These are phyloP conservation scores for Rubia yunnanensis DNA, from an alignment of 257 asterid species.

Conservation along the genomic window DNA sequence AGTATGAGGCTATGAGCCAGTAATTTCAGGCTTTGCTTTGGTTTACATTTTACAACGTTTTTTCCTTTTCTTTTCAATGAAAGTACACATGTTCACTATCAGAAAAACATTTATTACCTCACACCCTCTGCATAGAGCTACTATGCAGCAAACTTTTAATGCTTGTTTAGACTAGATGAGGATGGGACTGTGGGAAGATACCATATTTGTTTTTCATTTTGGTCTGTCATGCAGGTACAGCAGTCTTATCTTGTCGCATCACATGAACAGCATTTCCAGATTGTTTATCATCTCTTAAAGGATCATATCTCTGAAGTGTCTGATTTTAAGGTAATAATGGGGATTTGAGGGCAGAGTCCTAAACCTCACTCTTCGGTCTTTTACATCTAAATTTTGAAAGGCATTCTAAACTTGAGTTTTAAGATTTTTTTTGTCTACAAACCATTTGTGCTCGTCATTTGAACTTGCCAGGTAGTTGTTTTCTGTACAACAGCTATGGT, in stretches of 20 bases:
- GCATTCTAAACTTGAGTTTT: not conserved
- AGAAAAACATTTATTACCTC: not conserved
- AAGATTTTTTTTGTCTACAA: constrained; percentile 4
- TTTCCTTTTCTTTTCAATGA: not conserved
- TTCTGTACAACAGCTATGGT: constrained; percentile 82
- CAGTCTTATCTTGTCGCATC: constrained; percentile 69
- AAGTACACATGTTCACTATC: not conserved
- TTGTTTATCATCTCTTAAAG: constrained; percentile 59
- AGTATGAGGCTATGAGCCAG: not conserved
- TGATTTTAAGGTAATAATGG: constrained; percentile 58
- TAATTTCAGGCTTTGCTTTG: not conserved
- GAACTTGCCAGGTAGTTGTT: constrained; percentile 48
- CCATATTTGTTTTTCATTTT: constrained; percentile 7
- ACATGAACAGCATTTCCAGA: constrained; percentile 62
- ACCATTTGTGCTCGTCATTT: constrained; percentile 11
- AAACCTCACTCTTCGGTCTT: not conserved
- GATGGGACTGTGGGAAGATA: not conserved
- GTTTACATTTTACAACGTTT: not conserved
- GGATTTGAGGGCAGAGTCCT: constrained; percentile 1
- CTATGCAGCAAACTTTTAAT: not conserved
- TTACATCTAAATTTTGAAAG: not conserved
- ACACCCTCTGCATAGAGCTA: not conserved
- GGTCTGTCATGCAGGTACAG: constrained; percentile 51
- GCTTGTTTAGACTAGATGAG: not conserved
- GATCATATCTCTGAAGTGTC: constrained; percentile 55